phyloP scores from a whole-genome alignment of 805 yeast species.

The Torulaspora franciscae region DNA sequence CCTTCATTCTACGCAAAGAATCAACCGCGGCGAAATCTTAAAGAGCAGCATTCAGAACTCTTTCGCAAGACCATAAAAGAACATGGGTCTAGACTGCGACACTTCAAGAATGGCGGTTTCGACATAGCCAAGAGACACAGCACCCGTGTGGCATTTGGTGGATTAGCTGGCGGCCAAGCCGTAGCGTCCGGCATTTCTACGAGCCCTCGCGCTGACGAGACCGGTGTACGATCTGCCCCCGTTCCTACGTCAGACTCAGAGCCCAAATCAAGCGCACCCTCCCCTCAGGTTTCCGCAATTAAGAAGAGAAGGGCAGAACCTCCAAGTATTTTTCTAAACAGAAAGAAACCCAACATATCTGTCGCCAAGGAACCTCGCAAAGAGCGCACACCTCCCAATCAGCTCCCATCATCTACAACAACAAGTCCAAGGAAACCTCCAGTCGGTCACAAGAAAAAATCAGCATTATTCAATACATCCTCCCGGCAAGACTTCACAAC shows the following conservation, averaged over 20 bases:
- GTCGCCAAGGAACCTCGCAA: constrained; percentile 1
- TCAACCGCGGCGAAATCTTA: constrained; percentile 10
- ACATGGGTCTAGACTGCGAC: constrained; percentile 19
- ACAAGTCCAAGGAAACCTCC: constrained; percentile 1
- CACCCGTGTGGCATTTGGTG: constrained; percentile 34
- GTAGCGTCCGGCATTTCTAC: not conserved
- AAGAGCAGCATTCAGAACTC: constrained; percentile 12
- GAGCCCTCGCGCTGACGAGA: not conserved
- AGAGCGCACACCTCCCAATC: not conserved
- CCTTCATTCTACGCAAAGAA: constrained; percentile 19
- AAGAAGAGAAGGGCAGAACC: constrained; percentile 16
- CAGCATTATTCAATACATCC: constrained; percentile 22
- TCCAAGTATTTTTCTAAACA: constrained; percentile 21
- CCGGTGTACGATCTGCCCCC: not conserved
- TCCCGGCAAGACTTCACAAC: constrained; percentile 1
- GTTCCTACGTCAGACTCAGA: not conserved
- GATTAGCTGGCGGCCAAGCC: constrained; percentile 25
- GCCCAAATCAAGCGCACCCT: not conserved
- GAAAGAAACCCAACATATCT: constrained; percentile 15
- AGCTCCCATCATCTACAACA: not conserved
- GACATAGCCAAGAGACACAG: constrained; percentile 16
- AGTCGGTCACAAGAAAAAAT: constrained; percentile 19
- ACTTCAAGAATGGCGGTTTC: constrained; percentile 19
- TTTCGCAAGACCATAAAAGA: constrained; percentile 22
- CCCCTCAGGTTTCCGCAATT: not conserved